These are phyloP conservation scores for Pelargonium cotyledonis DNA, from an alignment of 441 rosid genomes.

Conservation along the genomic window DNA sequence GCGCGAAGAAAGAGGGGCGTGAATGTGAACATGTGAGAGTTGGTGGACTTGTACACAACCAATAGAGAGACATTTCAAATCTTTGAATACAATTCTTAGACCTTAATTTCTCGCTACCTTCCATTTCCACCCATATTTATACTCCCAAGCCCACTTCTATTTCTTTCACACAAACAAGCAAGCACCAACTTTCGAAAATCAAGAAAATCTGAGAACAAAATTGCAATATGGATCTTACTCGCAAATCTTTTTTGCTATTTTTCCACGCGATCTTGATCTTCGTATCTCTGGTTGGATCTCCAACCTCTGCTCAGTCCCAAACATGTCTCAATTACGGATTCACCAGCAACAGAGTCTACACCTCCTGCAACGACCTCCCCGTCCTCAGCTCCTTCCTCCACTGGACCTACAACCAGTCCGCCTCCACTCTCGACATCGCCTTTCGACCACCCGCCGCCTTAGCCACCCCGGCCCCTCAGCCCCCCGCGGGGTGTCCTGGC, in stretches of 20 bases:
- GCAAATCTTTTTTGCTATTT: neutral
- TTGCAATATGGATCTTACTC: neutral
- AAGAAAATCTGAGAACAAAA: neutral
- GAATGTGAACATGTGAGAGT: neutral
- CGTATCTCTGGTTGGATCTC: neutral
- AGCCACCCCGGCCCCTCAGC: slow-evolving; percentile 36
- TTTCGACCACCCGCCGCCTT: too few relatives aligned
- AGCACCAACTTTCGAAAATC: too few relatives aligned
- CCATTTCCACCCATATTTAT: neutral
- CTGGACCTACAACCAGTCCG: slow-evolving; percentile 54
- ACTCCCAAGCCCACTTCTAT: neutral
- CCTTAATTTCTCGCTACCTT: neutral
- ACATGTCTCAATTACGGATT: slow-evolving; percentile 45
- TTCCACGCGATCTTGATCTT: neutral
- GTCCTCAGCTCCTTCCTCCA: slow-evolving; percentile 49
- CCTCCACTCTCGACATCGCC: slow-evolving; percentile 72
- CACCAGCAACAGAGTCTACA: slow-evolving; percentile 24
- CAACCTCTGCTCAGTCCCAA: slow-evolving; percentile 18
- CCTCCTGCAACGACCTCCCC: slow-evolving; percentile 46
- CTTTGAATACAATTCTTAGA: neutral
- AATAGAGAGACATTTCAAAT: neutral
- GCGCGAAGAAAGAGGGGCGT: neutral
- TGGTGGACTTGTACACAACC: neutral
- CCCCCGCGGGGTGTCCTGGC: slow-evolving; percentile 75
- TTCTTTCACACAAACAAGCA: neutral